A percentile compares a stretch with the other conserved stretches of the same genome.
Evolutionary conservation across 2,329 filamentous ascomycete species (phyloP).

Genomic region (Aspergillus puulaauensis): DNA sequence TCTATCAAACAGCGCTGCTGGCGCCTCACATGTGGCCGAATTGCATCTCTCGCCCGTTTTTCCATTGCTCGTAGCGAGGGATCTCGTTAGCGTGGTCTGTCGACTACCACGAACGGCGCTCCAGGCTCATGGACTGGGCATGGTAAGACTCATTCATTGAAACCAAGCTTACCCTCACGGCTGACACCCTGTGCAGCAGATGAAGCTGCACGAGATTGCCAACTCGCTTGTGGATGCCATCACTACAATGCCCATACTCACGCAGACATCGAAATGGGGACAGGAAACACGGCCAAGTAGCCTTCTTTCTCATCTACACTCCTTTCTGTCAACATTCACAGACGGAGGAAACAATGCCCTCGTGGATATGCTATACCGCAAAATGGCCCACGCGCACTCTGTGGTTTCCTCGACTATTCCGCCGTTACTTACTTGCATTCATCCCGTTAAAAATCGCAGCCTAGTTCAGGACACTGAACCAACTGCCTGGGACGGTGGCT

Average conservation of each 20-base stretch:
- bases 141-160: conserved; percentile 22
- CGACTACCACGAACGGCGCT: conserved; percentile 48
- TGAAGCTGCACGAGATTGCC: conserved; percentile 28
- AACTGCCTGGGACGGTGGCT: too few species aligned
- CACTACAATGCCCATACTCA: conserved; percentile 18
- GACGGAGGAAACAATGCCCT: conserved; percentile 22
- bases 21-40: conserved; percentile 21
- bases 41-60: conserved; percentile 8
- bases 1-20: conserved; percentile 29
- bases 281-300: conserved; percentile 22
- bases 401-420: conserved; percentile 3
- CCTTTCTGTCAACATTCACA: conserved; percentile 22
- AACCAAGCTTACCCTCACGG: too few species aligned
- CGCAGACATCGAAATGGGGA: conserved; percentile 13
- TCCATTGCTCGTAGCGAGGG: conserved; percentile 48
- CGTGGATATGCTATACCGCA: conserved; percentile 22
- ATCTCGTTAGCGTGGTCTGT: conserved; percentile 47
- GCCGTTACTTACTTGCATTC: neutral
- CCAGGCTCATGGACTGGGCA: conserved; percentile 51
- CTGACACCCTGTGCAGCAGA: conserved; percentile 21
- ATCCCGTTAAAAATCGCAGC: too few species aligned
- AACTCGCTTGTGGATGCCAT: conserved; percentile 26
- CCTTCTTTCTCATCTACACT: conserved; percentile 21
- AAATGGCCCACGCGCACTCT: conserved; percentile 23
- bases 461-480: too few species aligned